phyloP scores from a whole-genome alignment of 352 stramenopile genomes.

The Phytopythium chamaehyphon region DNA sequence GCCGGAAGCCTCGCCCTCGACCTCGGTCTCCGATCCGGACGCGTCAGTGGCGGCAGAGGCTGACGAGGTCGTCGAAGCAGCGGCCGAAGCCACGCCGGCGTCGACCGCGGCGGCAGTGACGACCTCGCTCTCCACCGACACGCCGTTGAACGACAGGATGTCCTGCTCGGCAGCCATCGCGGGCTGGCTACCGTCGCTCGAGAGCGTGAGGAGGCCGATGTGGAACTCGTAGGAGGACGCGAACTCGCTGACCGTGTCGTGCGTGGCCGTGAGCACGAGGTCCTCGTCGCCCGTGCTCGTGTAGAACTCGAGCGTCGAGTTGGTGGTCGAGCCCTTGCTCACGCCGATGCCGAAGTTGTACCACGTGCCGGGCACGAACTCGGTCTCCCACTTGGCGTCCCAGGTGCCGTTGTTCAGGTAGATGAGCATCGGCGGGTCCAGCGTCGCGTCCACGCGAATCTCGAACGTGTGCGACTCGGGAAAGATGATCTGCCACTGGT shows the following conservation, averaged over 20 bases:
- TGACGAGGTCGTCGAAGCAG: not conserved
- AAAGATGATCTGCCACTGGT: constrained; percentile 61
- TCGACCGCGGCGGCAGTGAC: constrained; percentile 6
- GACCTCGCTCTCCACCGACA: constrained; percentile 28
- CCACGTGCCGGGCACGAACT: constrained; percentile 45
- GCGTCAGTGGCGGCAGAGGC: not conserved
- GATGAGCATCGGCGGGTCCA: constrained; percentile 39
- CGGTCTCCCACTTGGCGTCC: constrained; percentile 44
- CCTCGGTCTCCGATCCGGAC: not conserved
- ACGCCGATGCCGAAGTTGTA: constrained; percentile 66
- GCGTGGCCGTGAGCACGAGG: constrained; percentile 29
- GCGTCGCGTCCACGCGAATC: constrained; percentile 44
- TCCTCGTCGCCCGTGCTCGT: constrained; percentile 35
- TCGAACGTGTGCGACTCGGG: constrained; percentile 51
- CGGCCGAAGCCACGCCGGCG: not conserved
- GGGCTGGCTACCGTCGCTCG: constrained; percentile 27
- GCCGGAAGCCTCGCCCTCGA: not conserved
- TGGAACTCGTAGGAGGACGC: constrained; percentile 34
- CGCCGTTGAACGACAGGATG: constrained; percentile 38
- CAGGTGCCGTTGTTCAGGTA: constrained; percentile 39
- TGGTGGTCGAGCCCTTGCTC: constrained; percentile 12
- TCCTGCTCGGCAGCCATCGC: constrained; percentile 35
- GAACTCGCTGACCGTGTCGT: constrained; percentile 19
- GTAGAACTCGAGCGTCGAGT: constrained; percentile 40
- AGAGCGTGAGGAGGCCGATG: constrained; percentile 40